These are phyloP conservation scores for Scleroderma bovista DNA, from an alignment of 768 basidiomycete genomes.

Conservation along the genomic window DNA sequence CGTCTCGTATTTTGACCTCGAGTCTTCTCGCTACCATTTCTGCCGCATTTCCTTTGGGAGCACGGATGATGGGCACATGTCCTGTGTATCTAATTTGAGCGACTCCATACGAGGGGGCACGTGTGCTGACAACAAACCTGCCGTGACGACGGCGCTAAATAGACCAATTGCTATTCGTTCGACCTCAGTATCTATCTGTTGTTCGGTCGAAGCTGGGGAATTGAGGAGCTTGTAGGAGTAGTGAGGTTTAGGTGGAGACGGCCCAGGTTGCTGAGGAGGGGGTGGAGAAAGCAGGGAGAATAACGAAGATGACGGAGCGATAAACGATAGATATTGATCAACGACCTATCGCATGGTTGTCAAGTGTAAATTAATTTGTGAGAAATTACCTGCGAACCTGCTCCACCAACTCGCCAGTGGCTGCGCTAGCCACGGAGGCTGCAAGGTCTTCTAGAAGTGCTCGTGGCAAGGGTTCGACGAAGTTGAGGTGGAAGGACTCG, in stretches of 20 bases:
- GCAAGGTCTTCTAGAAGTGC: conserved; percentile 92
- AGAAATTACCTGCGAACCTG: conserved; percentile 43
- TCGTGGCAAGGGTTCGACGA: conserved; percentile 87
- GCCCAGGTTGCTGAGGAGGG: conserved; percentile 31
- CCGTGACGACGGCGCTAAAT: conserved; percentile 86
- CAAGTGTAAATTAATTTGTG: background rate
- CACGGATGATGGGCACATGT: conserved; percentile 90
- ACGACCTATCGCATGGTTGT: conserved; percentile 51
- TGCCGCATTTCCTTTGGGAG: conserved; percentile 93
- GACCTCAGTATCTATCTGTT: conserved; percentile 88
- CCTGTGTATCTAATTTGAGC: conserved; percentile 38
- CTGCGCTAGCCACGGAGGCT: conserved; percentile 77
- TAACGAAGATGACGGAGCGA: conserved; percentile 85
- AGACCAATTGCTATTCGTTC: conserved; percentile 87
- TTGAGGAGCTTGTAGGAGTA: conserved; percentile 86
- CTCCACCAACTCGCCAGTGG: conserved; percentile 74
- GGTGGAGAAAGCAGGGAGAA: conserved; percentile 81
- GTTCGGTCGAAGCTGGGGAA: conserved; percentile 84
- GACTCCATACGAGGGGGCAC: background rate
- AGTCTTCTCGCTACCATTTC: conserved; percentile 99
- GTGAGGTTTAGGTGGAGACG: conserved; percentile 33
- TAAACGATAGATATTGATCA: conserved; percentile 96
- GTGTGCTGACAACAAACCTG: conserved; percentile 47
- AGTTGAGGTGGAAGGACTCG: conserved; percentile 91
- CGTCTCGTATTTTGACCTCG: conserved; percentile 87